Base-by-base conservation (phyloP, 345 rosid species). In the Euphorbia pulcherrima region DNA sequence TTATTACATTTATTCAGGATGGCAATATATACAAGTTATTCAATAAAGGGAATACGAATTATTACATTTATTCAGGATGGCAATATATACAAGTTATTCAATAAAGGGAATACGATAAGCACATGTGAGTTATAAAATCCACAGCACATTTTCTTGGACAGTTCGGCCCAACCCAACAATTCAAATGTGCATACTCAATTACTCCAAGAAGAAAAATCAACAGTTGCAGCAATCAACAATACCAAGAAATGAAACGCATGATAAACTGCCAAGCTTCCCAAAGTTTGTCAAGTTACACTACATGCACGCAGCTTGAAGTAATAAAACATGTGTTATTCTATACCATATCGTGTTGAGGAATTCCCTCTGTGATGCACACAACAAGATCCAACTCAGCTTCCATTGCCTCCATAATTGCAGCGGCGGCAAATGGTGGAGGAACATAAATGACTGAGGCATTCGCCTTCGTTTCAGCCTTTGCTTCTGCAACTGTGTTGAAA, bases 291-390 rank as follows among this genome's bases (percentile, higher is more conserved):
- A 53, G 54, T 21, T 53, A 53, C 28, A 53, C 0, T 10, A 53
- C 57, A 53, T 21, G 28, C 57, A 52, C 8, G 8, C 28, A 53
- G 28, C 23, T 21, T 23, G 28, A 53, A 21, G 26, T 11, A 8
- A 21, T 12, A 53, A 53, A 53, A 21, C 10, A 53, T 7, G 28
- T 21, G 57, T 30, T 41, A 27, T 8, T 26, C 17, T 62, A 44
- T 83, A 90, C 98, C 98, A 93, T 93, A 75, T 93, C 98, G 68
- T 90, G 97, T 67, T 90, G 97, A 74, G 98, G 98, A 62, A 90
- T 89, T 68, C 97, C 98, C 81, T 93, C 98, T 0, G 98, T 90
- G 44, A 90, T 89, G 78, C 98, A 93, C 55, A 93, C 98, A 51
- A 87, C 78, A 61, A 93, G 94, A 81, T 90, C 96, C 74, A 93